Evolutionary conservation across 1,284 basidiomycete species (phyloP).

Genomic region (Anthracocystis panici-leucophaei): DNA sequence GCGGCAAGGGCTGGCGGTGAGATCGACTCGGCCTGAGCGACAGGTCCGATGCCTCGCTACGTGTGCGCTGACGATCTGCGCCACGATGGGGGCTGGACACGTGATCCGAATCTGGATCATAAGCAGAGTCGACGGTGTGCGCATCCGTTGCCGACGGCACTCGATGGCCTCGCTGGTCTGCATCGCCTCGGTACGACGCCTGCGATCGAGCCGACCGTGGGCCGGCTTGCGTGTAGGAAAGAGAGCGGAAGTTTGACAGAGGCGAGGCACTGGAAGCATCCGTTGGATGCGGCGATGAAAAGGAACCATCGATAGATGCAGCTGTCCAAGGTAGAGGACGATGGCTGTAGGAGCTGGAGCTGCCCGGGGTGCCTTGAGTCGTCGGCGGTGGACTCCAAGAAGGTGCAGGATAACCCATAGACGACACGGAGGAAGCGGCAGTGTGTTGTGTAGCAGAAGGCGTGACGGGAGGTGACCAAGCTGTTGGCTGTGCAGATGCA

Average conservation of each 20-base stretch:
- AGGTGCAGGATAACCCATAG: slow-evolving; percentile 26
- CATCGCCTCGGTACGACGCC: slow-evolving; percentile 10
- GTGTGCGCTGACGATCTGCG: slow-evolving; percentile 29
- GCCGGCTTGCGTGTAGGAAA: slow-evolving; percentile 25
- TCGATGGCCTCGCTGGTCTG: slow-evolving; percentile 24
- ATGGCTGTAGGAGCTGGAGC: slow-evolving; percentile 29
- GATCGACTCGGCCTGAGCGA: slow-evolving; percentile 22
- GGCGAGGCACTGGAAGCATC: slow-evolving; percentile 29
- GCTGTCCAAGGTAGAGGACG: slow-evolving; percentile 40
- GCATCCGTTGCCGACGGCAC: slow-evolving; percentile 24
- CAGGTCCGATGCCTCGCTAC: slow-evolving; percentile 42
- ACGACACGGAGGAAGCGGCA: slow-evolving; percentile 17
- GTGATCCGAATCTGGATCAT: slow-evolving; percentile 28
- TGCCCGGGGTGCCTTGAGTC: slow-evolving; percentile 27
- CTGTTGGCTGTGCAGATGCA: slow-evolving; percentile 29
- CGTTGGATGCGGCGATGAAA: slow-evolving; percentile 32
- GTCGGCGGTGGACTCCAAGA: slow-evolving; percentile 42
- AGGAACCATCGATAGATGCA: slow-evolving; percentile 29
- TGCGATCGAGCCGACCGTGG: slow-evolving; percentile 25
- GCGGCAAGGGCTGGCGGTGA: slow-evolving; percentile 41
- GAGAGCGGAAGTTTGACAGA: slow-evolving; percentile 37
- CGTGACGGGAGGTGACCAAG: slow-evolving; percentile 35
- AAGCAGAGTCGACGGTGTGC: slow-evolving; percentile 28
- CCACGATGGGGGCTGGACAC: slow-evolving; percentile 4
- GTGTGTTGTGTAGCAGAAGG: slow-evolving; percentile 27